Percentiles rank a stretch among this genome's conserved stretches.
These are phyloP conservation scores for Ormosia emarginata DNA, from an alignment of 306 rosid genomes.

Conservation along the genomic window DNA sequence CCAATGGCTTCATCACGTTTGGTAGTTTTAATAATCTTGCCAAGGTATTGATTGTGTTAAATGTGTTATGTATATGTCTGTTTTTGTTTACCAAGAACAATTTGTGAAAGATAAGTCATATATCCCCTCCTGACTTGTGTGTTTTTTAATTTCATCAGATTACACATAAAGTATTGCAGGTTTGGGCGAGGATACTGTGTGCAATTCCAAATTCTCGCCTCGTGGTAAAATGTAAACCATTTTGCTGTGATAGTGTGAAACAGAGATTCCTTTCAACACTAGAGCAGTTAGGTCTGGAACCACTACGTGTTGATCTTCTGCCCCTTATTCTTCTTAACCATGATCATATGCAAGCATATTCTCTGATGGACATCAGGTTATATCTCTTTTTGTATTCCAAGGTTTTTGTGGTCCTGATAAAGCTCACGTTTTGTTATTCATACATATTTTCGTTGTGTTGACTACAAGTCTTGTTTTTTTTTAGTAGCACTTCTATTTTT, in stretches of 20 bases:
- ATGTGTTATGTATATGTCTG: neutral
- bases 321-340: conserved; percentile 94
- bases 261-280: conserved; percentile 79
- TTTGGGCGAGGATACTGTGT: conserved; percentile 94
- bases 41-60: conserved; percentile 57
- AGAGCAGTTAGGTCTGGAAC: conserved; percentile 90
- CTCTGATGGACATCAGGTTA: conserved; percentile 99
- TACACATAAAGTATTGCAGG: conserved; percentile 89
- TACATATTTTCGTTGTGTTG: neutral
- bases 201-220: conserved; percentile 96
- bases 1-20: conserved; percentile 93
- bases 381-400: conserved; percentile 13
- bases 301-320: conserved; percentile 93
- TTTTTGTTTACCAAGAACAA: neutral
- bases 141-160: conserved; percentile 50
- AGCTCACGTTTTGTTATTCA: neutral
- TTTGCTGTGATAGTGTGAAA: conserved; percentile 95
- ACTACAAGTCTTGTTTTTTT: neutral
- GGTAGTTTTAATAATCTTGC: conserved; percentile 99
- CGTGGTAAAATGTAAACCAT: conserved; percentile 96
- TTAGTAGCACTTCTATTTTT: neutral
- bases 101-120: neutral
- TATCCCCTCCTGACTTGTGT: neutral
- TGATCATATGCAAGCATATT: conserved; percentile 98
- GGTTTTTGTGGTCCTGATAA: neutral